Conservation (phyloP, 2,329 filamentous ascomycete species). For the Ilyonectria mors-panacis region DNA sequence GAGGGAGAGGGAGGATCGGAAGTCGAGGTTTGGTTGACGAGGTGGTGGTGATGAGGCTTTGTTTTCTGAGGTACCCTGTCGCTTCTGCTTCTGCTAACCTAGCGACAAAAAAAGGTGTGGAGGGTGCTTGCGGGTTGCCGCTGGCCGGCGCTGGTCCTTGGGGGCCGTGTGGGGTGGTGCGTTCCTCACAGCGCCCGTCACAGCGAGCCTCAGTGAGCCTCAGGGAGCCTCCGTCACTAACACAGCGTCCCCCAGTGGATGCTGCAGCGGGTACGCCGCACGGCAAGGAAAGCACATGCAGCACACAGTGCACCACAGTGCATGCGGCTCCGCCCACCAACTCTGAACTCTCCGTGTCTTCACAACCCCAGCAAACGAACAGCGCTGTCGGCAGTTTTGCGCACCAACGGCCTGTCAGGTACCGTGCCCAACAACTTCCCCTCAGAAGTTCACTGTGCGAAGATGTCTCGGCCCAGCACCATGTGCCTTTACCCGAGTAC, state of each 20-base stretch:
- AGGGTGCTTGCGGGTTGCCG: slow-evolving; percentile 24
- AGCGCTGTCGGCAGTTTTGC: slow-evolving; percentile 8
- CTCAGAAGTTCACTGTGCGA: slow-evolving; percentile 16
- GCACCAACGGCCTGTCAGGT: not conserved
- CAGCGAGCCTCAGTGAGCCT: slow-evolving; percentile 6
- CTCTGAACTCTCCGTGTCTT: not conserved
- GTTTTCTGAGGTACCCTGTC: slow-evolving; percentile 57
- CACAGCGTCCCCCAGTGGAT: slow-evolving; percentile 7
- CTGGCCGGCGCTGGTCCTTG: slow-evolving; percentile 10
- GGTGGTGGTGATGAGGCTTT: slow-evolving; percentile 59
- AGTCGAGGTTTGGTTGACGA: slow-evolving; percentile 49
- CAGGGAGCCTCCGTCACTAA: slow-evolving; percentile 9
- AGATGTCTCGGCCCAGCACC: slow-evolving; percentile 10
- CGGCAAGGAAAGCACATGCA: not conserved
- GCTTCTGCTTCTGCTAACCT: slow-evolving; percentile 36
- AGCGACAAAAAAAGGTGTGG: slow-evolving; percentile 26
- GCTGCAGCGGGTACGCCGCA: not conserved
- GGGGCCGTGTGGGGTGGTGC: slow-evolving; percentile 5
- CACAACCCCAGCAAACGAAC: not conserved
- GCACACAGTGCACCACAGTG: slow-evolving; percentile 4
- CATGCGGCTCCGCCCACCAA: not conserved
- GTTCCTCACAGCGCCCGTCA: not conserved
- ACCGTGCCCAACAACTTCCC: slow-evolving; percentile 1
- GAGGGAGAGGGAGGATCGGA: slow-evolving; percentile 48
- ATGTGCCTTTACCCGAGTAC: not conserved